Base-by-base conservation (phyloP, 306 rosid genomes). In the Dalbergia oliveri region DNA sequence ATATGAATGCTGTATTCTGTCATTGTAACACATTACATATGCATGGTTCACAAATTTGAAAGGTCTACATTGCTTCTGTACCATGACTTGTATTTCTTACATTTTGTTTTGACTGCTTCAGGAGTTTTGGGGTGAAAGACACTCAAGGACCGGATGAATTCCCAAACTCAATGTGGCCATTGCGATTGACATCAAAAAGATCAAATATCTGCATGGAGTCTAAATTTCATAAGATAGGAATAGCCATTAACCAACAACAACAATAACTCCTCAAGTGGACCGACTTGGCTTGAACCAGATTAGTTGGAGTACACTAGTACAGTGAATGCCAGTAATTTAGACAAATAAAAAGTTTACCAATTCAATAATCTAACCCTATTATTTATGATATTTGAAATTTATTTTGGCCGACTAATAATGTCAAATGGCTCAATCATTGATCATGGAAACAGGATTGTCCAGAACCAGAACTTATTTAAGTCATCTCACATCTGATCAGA, bases 51-150 rank as follows among this genome's bases (percentile, higher is more conserved):
- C 34, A 26, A 61, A 57, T 64, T 76, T 53, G 73, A 37, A 33
- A 26, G 65, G 43, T 13, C 19, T 19, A 49, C 58, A 74, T 44
- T 74, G 34, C 49, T 61, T 64, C 19, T 62, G 26, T 37, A 4
- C 51, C 16, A 61, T 21, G 53, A n/a, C 33, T 19, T 59, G 18
- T 50, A 34, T 63, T 53, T 47, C 85, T 75, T 82, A 76, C 85
- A 82, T 59, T 15, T 50, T 57, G 59, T 21, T 69, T 82, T 82
- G 50, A 34, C 72, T 75, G 65, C 59, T 60, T 67, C 66, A n/a
- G 77, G 66, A 67, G 85, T 76, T 67, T 60, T 69, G 7, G 85
- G 85, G 51, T 82, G 85, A 82, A 82, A 82, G 31, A 76, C 72
- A 51, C 81, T 60, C 77, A 82, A 75, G 23, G 76, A 81, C 16